phyloP scores from a whole-genome alignment of 129 eudicot genomes.

The Pulicaria dysenterica region DNA sequence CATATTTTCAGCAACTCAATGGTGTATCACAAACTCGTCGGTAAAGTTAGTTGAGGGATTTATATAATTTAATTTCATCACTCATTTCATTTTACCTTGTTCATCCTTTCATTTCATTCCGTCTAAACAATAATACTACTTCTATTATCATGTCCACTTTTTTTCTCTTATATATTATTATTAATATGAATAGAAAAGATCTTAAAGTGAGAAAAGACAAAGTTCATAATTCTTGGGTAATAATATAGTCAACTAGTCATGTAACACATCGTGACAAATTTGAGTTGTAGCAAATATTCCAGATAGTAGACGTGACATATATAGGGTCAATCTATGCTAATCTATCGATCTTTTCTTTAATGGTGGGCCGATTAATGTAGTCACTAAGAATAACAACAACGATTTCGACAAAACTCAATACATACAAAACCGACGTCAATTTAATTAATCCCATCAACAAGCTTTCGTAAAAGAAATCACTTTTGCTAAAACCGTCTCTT shows the following conservation, averaged over 20 bases:
- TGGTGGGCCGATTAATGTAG: conserved; percentile 23
- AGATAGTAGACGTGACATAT: neutral
- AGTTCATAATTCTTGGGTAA: conserved; percentile 15
- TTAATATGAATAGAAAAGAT: neutral
- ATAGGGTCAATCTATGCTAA: conserved; percentile 3
- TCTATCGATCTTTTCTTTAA: conserved; percentile 24
- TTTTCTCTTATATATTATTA: too few species aligned
- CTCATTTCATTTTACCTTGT: too few species aligned
- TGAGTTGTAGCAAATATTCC: conserved; percentile 21
- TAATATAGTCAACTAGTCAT: conserved; percentile 17
- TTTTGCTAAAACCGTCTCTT: too few species aligned
- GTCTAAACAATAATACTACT: too few species aligned
- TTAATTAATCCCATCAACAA: neutral
- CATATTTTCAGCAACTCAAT: too few species aligned
- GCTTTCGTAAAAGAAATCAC: neutral
- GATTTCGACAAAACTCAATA: neutral
- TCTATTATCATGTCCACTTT: too few species aligned
- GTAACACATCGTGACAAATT: conserved; percentile 23
- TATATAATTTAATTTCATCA: too few species aligned
- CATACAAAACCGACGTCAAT: conserved; percentile 1
- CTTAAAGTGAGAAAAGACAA: conserved; percentile 10
- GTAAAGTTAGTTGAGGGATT: too few species aligned
- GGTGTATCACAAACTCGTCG: too few species aligned
- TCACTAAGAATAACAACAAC: conserved; percentile 19
- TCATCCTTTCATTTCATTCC: too few species aligned